Evolutionary conservation across 2,329 filamentous ascomycete species (phyloP), one percentile per base, ranked within the genome.

Genomic region (Exserohilum turcica): DNA sequence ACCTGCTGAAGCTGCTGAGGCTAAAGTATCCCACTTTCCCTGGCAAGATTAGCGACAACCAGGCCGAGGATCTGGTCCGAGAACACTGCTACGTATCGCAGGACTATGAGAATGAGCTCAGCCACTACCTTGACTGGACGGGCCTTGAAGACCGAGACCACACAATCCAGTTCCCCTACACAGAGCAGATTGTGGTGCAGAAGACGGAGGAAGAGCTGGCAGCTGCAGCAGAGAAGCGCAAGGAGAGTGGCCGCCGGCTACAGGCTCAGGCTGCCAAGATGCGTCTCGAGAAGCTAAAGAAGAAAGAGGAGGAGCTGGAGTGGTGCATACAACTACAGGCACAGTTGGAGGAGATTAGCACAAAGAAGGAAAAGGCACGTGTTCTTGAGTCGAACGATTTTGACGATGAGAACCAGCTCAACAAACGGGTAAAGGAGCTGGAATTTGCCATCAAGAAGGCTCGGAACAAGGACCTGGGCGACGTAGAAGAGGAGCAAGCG

Each of bases 261-360:
- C 94, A 99, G 74, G 92, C 97, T 67, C 94, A 99, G 75, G 94
- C 94, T 0, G 93, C 93, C 8, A 97, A 96, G 76, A 96, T 97
- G 91, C 88, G 94, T 6, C 79, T 99, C 0, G 94, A 99, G 61
- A 96, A 96, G 70, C 80, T 99, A 40, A 91, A 97, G 72, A 90
- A 90, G 69, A 99, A 99, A 75, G 94, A 99, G 76, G 87, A 96
- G 70, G 92, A 97, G 71, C 79, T 97, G 1, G 92, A 96, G 64
- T 97, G 96, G 75, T 97, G 92, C 80, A 92, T 91, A 70, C 85
- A 91, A 54, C 78, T 99, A 3, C 91, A 95, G 68, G 74, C 79
- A 29, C 86, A 85, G 59, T 80, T 97, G 8, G 83, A 81, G 42
- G 71, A 75, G 1, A 86, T 88, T 19, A 92, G 87, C 38, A 99